Evolutionary conservation across 208 protist species (phyloP).

Genomic region (Leishmania lainsoni): DNA sequence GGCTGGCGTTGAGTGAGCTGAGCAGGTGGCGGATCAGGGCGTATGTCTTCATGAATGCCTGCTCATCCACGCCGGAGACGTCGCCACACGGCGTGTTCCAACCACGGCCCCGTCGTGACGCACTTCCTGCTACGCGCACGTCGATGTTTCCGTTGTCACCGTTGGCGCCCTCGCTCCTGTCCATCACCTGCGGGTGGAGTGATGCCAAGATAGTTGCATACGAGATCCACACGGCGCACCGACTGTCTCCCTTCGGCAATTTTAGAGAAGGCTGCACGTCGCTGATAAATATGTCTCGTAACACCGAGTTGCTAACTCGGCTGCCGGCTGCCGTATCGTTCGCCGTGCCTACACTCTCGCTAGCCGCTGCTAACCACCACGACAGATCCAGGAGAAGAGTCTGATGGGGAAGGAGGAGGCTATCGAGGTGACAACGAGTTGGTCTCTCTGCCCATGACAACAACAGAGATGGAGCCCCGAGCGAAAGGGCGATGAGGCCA

Average conservation of each 20-base stretch:
- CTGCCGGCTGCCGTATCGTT: background rate
- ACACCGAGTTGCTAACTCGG: constrained; percentile 10
- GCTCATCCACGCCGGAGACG: background rate
- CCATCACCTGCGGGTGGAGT: constrained; percentile 8
- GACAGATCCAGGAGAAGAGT: constrained; percentile 59
- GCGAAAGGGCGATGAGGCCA: constrained; percentile 23
- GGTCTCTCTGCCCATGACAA: constrained; percentile 25
- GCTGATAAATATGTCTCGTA: constrained; percentile 36
- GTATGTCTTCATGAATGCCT: constrained; percentile 20
- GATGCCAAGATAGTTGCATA: constrained; percentile 28
- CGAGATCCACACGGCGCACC: constrained; percentile 38
- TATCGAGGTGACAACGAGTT: constrained; percentile 19
- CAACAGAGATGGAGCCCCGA: constrained; percentile 34
- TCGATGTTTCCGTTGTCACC: background rate
- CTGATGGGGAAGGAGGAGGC: constrained; percentile 61
- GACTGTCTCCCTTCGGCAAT: constrained; percentile 40
- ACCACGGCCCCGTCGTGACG: background rate
- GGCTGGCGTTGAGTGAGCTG: constrained; percentile 7
- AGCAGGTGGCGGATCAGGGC: constrained; percentile 20
- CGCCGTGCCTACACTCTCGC: background rate
- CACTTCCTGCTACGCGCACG: background rate
- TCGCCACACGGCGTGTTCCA: background rate
- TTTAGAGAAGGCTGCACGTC: constrained; percentile 40
- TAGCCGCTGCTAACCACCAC: constrained; percentile 41
- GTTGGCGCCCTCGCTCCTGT: background rate